Evolutionary conservation across 225 moss, liverwort and hornwort species (phyloP).

Genomic region (Thuidium tamariscinum): DNA sequence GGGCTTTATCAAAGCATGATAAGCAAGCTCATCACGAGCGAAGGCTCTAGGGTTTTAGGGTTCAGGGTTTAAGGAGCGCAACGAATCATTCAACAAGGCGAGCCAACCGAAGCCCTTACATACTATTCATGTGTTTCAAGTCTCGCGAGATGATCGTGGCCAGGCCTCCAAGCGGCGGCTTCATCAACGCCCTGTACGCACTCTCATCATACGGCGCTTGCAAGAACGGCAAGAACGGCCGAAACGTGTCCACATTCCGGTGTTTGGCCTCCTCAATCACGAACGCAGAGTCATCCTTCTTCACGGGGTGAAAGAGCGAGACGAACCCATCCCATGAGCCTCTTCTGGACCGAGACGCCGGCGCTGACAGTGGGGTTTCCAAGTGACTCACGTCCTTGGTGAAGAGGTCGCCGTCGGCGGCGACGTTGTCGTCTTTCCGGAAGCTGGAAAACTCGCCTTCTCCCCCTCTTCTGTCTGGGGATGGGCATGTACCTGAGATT

Average conservation of each 20-base stretch:
- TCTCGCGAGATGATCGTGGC: conserved; percentile 41
- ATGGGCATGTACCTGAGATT: conserved; percentile 5
- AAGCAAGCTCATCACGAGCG: neutral
- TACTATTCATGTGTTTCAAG: conserved; percentile 19
- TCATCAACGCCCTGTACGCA: conserved; percentile 70
- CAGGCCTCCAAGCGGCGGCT: conserved; percentile 67
- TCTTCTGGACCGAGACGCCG: conserved; percentile 16
- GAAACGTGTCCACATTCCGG: conserved; percentile 33
- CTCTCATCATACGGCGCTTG: conserved; percentile 59
- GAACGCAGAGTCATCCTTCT: conserved; percentile 14
- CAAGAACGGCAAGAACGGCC: conserved; percentile 53
- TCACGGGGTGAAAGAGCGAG: conserved; percentile 46
- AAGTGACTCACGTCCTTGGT: conserved; percentile 5
- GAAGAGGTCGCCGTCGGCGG: neutral
- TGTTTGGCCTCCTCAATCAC: conserved; percentile 33
- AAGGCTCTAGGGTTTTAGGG: neutral
- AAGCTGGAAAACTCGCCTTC: conserved; percentile 60
- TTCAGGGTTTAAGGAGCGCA: neutral
- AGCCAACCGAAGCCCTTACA: neutral
- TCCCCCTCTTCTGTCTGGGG: conserved; percentile 19
- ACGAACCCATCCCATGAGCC: conserved; percentile 64
- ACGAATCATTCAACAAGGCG: neutral
- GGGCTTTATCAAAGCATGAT: neutral
- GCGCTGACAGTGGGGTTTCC: neutral
- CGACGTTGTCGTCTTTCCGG: conserved; percentile 47